Conservation (phyloP, 768 basidiomycete genomes). For the Russula lepida region DNA sequence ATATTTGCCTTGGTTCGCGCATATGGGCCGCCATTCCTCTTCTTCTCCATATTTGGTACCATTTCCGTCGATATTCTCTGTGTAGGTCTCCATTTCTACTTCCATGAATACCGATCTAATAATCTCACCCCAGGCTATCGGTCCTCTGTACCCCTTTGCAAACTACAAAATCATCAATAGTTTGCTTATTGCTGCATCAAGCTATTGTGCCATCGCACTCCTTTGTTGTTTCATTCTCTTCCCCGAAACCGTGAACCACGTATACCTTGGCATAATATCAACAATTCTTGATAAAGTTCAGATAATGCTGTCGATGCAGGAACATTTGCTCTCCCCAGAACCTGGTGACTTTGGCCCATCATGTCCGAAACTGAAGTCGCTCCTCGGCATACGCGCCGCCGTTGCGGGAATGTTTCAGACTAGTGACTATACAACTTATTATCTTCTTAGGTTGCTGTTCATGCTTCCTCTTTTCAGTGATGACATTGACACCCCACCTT, state of each 20-base stretch:
- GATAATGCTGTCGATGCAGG: conserved; percentile 28
- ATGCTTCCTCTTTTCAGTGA: conserved; percentile 25
- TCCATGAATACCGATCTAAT: neutral
- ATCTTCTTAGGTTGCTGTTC: neutral
- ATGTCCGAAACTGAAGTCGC: conserved; percentile 22
- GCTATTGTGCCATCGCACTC: conserved; percentile 42
- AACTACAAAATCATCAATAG: conserved; percentile 39
- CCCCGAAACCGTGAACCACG: conserved; percentile 44
- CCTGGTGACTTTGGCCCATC: conserved; percentile 23
- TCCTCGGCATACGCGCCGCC: conserved; percentile 21
- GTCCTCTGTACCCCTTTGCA: conserved; percentile 41
- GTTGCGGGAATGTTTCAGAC: conserved; percentile 25
- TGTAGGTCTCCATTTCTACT: conserved; percentile 24
- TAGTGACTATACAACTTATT: conserved; percentile 21
- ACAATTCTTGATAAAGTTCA: conserved; percentile 28
- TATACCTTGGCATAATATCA: conserved; percentile 28
- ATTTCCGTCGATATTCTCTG: conserved; percentile 39
- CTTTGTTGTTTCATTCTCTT: conserved; percentile 40
- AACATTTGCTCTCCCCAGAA: conserved; percentile 23
- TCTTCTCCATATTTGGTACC: conserved; percentile 41
- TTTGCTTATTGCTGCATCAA: conserved; percentile 36
- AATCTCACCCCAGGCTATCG: conserved; percentile 30
- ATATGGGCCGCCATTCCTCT: conserved; percentile 36
- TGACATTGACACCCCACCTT: conserved; percentile 29
- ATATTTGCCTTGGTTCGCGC: conserved; percentile 39